phyloP scores from a whole-genome alignment of 1,284 basidiomycete genomes.

The Irpex sp. region DNA sequence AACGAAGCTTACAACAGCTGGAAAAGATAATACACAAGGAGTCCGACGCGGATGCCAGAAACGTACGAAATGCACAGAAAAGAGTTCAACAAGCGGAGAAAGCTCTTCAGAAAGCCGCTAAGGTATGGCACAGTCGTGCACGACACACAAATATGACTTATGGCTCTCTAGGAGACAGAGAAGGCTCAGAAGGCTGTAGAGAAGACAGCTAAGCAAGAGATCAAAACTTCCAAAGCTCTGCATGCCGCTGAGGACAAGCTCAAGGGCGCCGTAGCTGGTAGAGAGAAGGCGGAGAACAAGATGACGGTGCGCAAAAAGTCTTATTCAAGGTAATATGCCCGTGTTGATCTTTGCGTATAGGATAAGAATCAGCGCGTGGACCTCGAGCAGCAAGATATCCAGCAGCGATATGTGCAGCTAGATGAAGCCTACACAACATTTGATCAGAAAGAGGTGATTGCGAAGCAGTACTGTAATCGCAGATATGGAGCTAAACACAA shows the following conservation, averaged over 20 bases:
- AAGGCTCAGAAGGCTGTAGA: slow-evolving; percentile 11
- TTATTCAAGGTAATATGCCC: not conserved
- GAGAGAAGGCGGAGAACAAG: slow-evolving; percentile 9
- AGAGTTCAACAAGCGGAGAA: slow-evolving; percentile 14
- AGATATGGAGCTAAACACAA: not conserved
- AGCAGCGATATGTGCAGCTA: slow-evolving; percentile 10
- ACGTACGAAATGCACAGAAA: slow-evolving; percentile 11
- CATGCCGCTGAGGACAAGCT: slow-evolving; percentile 8
- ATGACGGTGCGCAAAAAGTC: slow-evolving; percentile 3
- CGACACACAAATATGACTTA: not conserved
- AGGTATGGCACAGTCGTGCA: slow-evolving; percentile 5
- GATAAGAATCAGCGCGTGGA: slow-evolving; percentile 8
- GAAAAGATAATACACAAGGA: slow-evolving; percentile 14
- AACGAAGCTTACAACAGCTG: slow-evolving; percentile 8
- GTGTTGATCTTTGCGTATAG: not conserved
- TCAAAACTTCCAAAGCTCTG: slow-evolving; percentile 9
- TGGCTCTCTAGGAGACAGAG: slow-evolving; percentile 6
- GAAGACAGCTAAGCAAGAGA: slow-evolving; percentile 7
- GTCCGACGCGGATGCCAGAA: slow-evolving; percentile 11
- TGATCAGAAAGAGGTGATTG: slow-evolving; percentile 6
- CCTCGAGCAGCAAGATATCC: slow-evolving; percentile 12
- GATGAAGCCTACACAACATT: slow-evolving; percentile 1
- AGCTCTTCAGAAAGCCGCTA: slow-evolving; percentile 11
- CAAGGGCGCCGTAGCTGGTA: not conserved
- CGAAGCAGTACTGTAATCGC: not conserved